Base-by-base conservation (phyloP, 2,329 filamentous ascomycete genomes). In the Sarocladiaceae sp. region DNA sequence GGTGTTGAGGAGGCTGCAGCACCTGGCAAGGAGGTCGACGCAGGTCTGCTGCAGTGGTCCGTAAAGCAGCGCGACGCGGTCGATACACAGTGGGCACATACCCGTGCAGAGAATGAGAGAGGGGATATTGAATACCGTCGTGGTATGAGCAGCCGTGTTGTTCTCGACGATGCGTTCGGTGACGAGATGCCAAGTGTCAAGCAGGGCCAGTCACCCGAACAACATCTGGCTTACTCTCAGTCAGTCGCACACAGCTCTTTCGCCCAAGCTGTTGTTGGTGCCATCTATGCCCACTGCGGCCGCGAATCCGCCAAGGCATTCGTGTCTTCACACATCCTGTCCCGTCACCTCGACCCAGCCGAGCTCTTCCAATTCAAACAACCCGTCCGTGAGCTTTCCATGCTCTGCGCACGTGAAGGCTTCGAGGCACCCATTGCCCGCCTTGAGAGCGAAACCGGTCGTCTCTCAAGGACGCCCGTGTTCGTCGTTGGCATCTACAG, bases 401-500 rank as follows among this genome's bases (percentile, higher is more conserved):
- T 86, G 59, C 77, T 99, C 39, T 99, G 94, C 72, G 85, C 84
- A 5, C 79, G 94, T 55, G 94, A 99, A 74, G 86, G 88, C 57
- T 97, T 97, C 69, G 89, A 95, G 60, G 69, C 83, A 8, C 94
- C 94, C 1, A 81, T 97, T 23, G 94, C 94, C 15, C 83, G 92
- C 53, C 80, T 99, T 51, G 80, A 96, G 60, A 90, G 86, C 61
- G 94, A 99, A 75, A 97, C 94, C 3, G 94, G 94, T 66, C 84
- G 94, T 54, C 69, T 80, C 59, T 94, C 88, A 62, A 83, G 88
- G 66, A 88, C 88, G 54, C 93, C 94, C 15, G 94, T 99, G 15
- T 97, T 87, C 64, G 84, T 97, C 26, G 92, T 99, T 13, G 94
- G 93, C 54, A 92, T 99, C 56, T 99, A 88, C 74, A 95, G 88